Evolutionary conservation across 805 yeast genomes (phyloP), one percentile per base, ranked within the genome.

Genomic region (Pichia sporocuriosa): DNA sequence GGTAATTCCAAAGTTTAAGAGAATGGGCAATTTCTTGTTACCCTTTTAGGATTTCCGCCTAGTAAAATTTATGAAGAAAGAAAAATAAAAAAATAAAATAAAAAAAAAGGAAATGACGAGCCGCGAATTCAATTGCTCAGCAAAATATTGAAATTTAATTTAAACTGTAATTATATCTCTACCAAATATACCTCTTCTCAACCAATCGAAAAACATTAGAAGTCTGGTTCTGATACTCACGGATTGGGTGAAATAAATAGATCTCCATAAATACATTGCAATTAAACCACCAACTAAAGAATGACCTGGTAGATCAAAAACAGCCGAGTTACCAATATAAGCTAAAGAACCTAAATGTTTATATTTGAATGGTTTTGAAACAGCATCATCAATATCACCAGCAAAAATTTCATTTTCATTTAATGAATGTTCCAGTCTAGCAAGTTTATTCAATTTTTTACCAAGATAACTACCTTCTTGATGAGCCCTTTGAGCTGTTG

Each of bases 401-500:
- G 70, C 61, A 26, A 60, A 53, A 39, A 60, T 52, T 34, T 74
- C 55, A 45, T 67, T 66, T 49, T 57, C 71, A 53, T 75, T 67
- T 47, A 76, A 58, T 11, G 39, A 13, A 25, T 73, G 67, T 37
- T 80, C 85, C 42, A 80, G 68, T 50, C 72, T 75, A 53, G 80
- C 70, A 53, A 79, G 63, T 52, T 73, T 80, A 58, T 74, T 73
- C 62, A 89, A 79, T 50, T 79, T 76, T 27, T 70, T 68, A 42
- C 89, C 90, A 51, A 89, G 73, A 66, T 77, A 89, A 41, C 72
- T 70, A 59, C 96, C 97, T 66, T 88, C 85, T 71, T 89, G 97
- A 67, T 87, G 79, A 24, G 97, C 97, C 39, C 88, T 96, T 72
- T 89, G 97, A 17, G 97, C 97, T 48, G 97, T 89, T 53, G 97